phyloP scores from a whole-genome alignment of 2,329 filamentous ascomycete genomes.

The Cyanodermella asteris region DNA sequence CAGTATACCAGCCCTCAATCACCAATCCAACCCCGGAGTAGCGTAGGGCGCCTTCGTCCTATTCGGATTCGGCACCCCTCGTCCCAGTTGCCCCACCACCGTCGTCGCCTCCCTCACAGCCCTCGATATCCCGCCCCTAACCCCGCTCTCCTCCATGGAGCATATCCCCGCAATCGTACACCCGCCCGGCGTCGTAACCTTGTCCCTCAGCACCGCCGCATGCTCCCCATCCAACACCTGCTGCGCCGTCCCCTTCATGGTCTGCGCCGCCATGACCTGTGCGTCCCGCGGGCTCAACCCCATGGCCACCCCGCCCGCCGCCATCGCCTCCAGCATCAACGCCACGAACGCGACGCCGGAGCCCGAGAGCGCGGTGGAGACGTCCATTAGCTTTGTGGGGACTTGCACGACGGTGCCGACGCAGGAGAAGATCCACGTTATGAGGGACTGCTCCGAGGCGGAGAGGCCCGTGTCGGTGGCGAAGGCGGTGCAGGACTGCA shows the following conservation, averaged over 20 bases:
- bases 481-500: conserved; percentile 27
- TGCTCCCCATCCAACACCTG: conserved; percentile 37
- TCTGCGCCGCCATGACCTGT: conserved; percentile 39
- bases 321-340: conserved; percentile 35
- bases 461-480: conserved; percentile 24
- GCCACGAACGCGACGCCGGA: conserved; percentile 41
- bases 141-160: no score
- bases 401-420: conserved; percentile 27
- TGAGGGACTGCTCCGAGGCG: conserved; percentile 19
- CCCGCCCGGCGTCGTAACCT: conserved; percentile 38
- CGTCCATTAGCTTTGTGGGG: conserved; percentile 32
- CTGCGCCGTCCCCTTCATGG: conserved; percentile 35
- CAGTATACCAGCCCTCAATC: no score
- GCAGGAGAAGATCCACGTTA: conserved; percentile 34
- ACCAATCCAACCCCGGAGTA: no score
- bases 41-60: no score
- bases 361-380: conserved; percentile 34
- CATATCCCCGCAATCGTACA: conserved; percentile 40
- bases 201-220: conserved; percentile 36
- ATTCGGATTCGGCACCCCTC: no score
- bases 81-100: no score
- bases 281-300: conserved; percentile 37
- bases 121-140: no score
- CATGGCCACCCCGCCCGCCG: conserved; percentile 41
- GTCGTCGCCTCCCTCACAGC: no score